Evolutionary conservation across 768 basidiomycete species (phyloP), one percentile per base, ranked within the genome.

Genomic region (Termitomyces eurrhizus): DNA sequence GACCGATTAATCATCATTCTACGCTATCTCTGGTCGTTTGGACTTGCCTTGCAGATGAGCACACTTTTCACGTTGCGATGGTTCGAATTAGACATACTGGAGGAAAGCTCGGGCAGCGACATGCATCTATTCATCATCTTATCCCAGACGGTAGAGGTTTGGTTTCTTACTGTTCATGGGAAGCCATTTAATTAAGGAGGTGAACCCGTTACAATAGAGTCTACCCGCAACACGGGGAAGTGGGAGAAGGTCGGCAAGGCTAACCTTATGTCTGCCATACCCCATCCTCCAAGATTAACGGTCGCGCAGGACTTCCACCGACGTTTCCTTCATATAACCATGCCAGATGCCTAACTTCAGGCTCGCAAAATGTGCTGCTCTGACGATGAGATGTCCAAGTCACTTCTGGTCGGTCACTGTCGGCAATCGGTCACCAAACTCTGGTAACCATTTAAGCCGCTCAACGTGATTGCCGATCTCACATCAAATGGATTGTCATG

Each of bases 401-500:
- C 39, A 39, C 18, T 41, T 1, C 42, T 42, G n/a, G n/a, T 11
- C 42, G 42, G 42, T 44, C 42, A 44, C 42, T 44, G 42, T 44
- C n/a, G 42, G 42, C n/a, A 21, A 44, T 44, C 42, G 42, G n/a
- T 44, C 42, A 44, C 14, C n/a, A 39, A 39, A 44, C 35, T 35
- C 8, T 8, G 41, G 29, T 29, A 29, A 29, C 29, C 29, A 29
- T 42, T 42, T 18, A 0, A 39, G 39, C 16, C n/a, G n/a, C 42
- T 44, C 42, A 44, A 1, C 42, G 57, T n/a, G 49, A 52, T 44
- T 52, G 57, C 59, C 54, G 61, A 65, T 52, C 42, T 44, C 42
- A n/a, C 61, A 65, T 65, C 61, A 65, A 55, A 59, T 49, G 24
- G 7, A 33, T 57, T 58, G 52, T 59, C 60, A 65, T 63, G 62